These are phyloP conservation scores for Xylaria cubensis DNA, from an alignment of 495 filamentous ascomycete species.

Conservation along the genomic window DNA sequence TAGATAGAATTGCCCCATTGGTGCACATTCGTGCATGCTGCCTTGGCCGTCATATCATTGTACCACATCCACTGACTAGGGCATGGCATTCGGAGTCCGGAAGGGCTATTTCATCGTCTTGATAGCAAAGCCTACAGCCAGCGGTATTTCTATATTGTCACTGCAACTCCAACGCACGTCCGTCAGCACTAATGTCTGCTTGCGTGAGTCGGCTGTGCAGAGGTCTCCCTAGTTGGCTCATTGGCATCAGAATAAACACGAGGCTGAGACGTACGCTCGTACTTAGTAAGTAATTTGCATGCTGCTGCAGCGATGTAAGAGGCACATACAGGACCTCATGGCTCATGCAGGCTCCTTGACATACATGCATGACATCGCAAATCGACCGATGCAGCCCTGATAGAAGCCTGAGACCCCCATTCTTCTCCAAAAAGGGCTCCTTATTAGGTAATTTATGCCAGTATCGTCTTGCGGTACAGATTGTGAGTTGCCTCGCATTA, in stretches of 20 bases:
- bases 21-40: background rate
- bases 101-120: background rate
- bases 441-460: background rate
- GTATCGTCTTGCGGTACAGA: background rate
- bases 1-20: constrained; percentile 8
- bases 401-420: constrained; percentile 3
- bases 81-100: constrained; percentile 15
- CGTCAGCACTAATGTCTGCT: constrained; percentile 4
- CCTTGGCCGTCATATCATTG: constrained; percentile 2
- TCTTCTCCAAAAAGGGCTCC: background rate
- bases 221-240: background rate
- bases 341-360: constrained; percentile 13
- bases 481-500: background rate
- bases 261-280: constrained; percentile 14
- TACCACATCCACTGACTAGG: background rate
- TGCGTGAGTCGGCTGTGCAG: background rate
- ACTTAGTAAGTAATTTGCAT: background rate
- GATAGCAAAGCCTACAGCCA: background rate
- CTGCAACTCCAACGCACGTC: background rate
- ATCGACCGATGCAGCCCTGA: constrained; percentile 16
- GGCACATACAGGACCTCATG: background rate
- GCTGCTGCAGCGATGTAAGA: background rate
- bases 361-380: constrained; percentile 20
- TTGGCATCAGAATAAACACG: background rate
- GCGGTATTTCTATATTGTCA: background rate